Evolutionary conservation across 495 filamentous ascomycete species (phyloP), one percentile per base, ranked within the genome.

Genomic region (Stereocaulon alpinum): DNA sequence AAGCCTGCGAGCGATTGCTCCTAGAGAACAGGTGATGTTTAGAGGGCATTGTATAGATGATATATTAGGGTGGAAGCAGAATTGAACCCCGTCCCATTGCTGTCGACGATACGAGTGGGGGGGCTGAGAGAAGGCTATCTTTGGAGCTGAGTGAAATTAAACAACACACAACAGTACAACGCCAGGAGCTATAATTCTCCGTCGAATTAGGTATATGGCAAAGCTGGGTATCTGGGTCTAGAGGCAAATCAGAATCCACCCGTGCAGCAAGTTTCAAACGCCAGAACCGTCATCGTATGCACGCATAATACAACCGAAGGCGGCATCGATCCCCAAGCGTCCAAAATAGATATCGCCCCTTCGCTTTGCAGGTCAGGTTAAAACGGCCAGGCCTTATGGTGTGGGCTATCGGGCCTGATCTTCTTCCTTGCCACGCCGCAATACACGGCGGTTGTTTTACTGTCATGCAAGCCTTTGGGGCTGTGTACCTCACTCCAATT

Each of bases 141-240:
- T 55, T 55, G 52, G 52, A 55, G 30, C 27, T 52, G 49, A 52
- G n/a, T 37, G 34, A 37, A n/a, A 40, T 55, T 32, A 55, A 37
- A 55, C 51, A 55, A 20, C 51, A 40, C 40, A 14, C 32, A 40
- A 30, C 47, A 29, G n/a, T 32, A 52, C 49, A 52, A 29, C 49
- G 9, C 30, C 30, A 52, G 49, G 32, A 34, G 9, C 30, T 52
- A 52, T 29, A 52, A 52, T 52, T 52, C 27, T 30, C 49, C 49
- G 17, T 17, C 41, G 41, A 34, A 42, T 55, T 55, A 55, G 34
- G 52, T 43, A 55, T 55, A 55, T 55, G 52, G 52, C 52, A 43
- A 55, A 55, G 52, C 52, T 55, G 17, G 37, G 24, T 5, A 22
- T 4, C 1, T 55, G 49, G 49, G 34, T 52, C 29, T 52, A 52